Evolutionary conservation across 202 grass and related monocot species (phyloP).

Genomic region (Zoysia matrella): DNA sequence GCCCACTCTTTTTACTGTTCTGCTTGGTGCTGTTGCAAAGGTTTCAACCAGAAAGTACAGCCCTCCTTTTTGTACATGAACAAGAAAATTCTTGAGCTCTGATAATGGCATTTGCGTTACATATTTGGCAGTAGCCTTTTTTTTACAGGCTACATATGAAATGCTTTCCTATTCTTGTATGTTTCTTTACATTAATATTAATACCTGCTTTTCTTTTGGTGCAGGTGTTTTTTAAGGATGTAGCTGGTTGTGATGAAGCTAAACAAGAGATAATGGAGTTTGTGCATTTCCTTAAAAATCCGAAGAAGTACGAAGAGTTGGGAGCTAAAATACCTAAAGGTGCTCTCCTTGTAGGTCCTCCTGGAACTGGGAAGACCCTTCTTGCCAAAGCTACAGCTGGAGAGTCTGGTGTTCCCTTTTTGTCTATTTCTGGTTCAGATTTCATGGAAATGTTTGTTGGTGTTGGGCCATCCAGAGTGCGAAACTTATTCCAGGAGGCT

Average conservation of each 20-base stretch:
- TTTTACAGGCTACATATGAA: neutral
- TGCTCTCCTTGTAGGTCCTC: slow-evolving; percentile 83
- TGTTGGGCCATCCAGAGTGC: slow-evolving; percentile 80
- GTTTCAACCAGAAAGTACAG: neutral
- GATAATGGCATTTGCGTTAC: neutral
- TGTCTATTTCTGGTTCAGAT: slow-evolving; percentile 87
- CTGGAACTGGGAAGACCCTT: slow-evolving; percentile 81
- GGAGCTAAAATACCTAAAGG: slow-evolving; percentile 92
- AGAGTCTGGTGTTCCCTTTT: slow-evolving; percentile 73
- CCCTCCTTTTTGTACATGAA: neutral
- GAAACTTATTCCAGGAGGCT: slow-evolving; percentile 77
- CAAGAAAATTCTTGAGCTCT: slow-evolving; percentile 1
- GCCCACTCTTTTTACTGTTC: neutral
- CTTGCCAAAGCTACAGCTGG: slow-evolving; percentile 85
- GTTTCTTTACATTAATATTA: neutral
- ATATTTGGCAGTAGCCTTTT: neutral
- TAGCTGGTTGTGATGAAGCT: slow-evolving; percentile 82
- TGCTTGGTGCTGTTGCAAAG: neutral
- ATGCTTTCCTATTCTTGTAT: neutral
- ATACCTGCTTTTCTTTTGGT: slow-evolving; percentile 32
- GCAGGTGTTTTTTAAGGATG: slow-evolving; percentile 85
- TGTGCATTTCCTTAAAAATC: slow-evolving; percentile 81
- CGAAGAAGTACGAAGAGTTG: slow-evolving; percentile 76
- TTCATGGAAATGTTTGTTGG: slow-evolving; percentile 94
- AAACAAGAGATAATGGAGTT: slow-evolving; percentile 97